Percentiles rank a stretch among this genome's conserved stretches.
These are phyloP conservation scores for Sordariomycetes sp. DNA, from an alignment of 2,329 filamentous ascomycete species.

Conservation along the genomic window DNA sequence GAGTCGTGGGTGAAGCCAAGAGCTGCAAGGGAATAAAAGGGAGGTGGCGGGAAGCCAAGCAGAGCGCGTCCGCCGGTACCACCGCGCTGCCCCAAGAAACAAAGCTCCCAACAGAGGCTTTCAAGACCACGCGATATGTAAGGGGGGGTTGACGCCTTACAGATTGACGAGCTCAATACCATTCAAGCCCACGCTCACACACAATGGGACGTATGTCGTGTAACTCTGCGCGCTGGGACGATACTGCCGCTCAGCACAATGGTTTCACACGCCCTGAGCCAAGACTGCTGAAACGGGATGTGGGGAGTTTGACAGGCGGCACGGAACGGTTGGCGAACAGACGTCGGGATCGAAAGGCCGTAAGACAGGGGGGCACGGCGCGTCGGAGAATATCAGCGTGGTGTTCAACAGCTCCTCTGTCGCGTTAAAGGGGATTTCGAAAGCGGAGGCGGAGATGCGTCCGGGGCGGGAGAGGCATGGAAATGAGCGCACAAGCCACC, in stretches of 20 bases:
- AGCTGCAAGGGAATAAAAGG: neutral
- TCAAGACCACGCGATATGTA: neutral
- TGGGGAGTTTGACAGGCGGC: neutral
- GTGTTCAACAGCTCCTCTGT: too few relatives aligned
- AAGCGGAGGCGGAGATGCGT: too few relatives aligned
- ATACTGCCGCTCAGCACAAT: neutral
- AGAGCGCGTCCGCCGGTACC: neutral
- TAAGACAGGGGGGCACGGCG: neutral
- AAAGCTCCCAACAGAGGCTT: neutral
- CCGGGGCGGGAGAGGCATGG: too few relatives aligned
- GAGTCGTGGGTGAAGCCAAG: neutral
- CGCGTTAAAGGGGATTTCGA: too few relatives aligned
- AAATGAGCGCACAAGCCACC: too few relatives aligned
- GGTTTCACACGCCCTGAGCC: constrained; percentile 2
- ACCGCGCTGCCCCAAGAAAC: neutral
- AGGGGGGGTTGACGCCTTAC: neutral
- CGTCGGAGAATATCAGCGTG: too few relatives aligned
- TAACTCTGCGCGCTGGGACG: neutral
- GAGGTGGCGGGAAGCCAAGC: neutral
- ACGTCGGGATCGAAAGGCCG: too few relatives aligned
- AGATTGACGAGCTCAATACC: neutral
- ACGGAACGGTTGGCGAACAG: too few relatives aligned
- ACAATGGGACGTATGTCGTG: neutral
- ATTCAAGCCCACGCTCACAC: neutral
- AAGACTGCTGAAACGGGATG: constrained; percentile 1